phyloP scores from a whole-genome alignment of 2,329 filamentous ascomycete species.

The Ceratocystiopsis sp. region DNA sequence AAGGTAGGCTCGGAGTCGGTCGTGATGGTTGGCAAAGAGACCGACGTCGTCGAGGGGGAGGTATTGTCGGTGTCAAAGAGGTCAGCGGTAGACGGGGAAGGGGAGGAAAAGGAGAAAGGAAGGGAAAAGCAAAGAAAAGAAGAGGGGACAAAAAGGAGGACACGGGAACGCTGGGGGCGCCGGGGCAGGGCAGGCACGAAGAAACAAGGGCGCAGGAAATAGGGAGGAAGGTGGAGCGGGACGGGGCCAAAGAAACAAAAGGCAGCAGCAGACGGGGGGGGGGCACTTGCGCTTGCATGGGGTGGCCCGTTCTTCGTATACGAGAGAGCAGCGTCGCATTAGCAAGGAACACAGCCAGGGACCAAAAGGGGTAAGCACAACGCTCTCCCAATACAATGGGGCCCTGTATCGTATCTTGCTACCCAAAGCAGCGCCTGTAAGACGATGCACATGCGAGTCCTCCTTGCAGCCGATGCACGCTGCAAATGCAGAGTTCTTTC shows the following conservation, averaged over 20 bases:
- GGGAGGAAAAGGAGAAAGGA: neutral
- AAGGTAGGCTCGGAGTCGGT: conserved; percentile 11
- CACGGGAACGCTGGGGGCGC: neutral
- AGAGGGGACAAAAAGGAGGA: neutral
- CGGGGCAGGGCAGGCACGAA: neutral
- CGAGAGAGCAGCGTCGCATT: too few relatives aligned
- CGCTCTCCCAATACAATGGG: too few relatives aligned
- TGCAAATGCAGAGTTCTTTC: too few relatives aligned
- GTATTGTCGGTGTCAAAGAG: conserved; percentile 13
- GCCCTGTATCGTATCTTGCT: too few relatives aligned
- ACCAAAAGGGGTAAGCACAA: too few relatives aligned
- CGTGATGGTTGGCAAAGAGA: conserved; percentile 12
- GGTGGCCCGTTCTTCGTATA: too few relatives aligned
- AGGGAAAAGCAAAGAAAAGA: neutral
- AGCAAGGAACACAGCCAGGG: too few relatives aligned
- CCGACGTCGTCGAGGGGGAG: conserved; percentile 9
- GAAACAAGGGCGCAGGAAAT: neutral
- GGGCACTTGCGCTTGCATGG: too few relatives aligned
- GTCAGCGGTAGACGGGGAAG: conserved; percentile 11
- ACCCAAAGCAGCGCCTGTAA: too few relatives aligned
- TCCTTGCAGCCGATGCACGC: too few relatives aligned
- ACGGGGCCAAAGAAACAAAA: neutral
- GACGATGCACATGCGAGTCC: too few relatives aligned
- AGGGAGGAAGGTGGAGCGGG: neutral
- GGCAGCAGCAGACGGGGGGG: too few relatives aligned